Evolutionary conservation across 2,329 filamentous ascomycete species (phyloP), one percentile per base, ranked within the genome.

Genomic region (Neurospora crassa): DNA sequence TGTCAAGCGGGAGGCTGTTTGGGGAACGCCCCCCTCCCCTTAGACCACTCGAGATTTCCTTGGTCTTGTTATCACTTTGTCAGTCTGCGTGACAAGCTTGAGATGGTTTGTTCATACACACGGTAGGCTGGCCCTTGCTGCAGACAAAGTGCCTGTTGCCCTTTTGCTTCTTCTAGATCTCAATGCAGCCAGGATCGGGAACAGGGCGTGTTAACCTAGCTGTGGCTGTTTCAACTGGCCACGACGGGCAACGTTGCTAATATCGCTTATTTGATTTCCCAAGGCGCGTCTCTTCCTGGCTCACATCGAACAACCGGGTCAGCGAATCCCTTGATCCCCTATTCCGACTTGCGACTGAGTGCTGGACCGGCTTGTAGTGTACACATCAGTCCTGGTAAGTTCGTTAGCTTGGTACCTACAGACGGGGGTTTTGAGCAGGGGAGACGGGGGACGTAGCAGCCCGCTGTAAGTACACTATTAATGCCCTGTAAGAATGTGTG

Each of bases 221-320:
- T 70, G 71, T 75, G 71, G 72, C 70, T 70, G 69, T 67, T 16
- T 68, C 69, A 68, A 69, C 53, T 63, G 53, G 53, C 53, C 24
- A 71, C 59, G 20, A 29, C 67, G 40, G 63, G 47, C 59, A 74
- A 74, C 73, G 72, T 72, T 74, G 76, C 74, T 76, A 78, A 78
- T 79, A 72, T 80, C 78, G 79, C 76, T 79, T 79, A 78, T 73
- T 75, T 78, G 76, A 80, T 80, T 80, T 80, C 77, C 77, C 76
- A 63, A 63, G 47, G 24, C 47, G 24, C 47, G 47, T 59, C 47
- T 29, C 47, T 59, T 59, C 72, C 59, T 34, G 72, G 68, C 72
- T 70, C 24, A 37, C 47, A 41, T 53, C 68, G 34, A 34, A 47
- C 69, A 70, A 18, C 40, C 69, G 29, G 29, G 67, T 24, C 45